These are phyloP conservation scores for Amaranthus hypochondriacus DNA, from an alignment of 148 eudicot genomes.

Conservation along the genomic window DNA sequence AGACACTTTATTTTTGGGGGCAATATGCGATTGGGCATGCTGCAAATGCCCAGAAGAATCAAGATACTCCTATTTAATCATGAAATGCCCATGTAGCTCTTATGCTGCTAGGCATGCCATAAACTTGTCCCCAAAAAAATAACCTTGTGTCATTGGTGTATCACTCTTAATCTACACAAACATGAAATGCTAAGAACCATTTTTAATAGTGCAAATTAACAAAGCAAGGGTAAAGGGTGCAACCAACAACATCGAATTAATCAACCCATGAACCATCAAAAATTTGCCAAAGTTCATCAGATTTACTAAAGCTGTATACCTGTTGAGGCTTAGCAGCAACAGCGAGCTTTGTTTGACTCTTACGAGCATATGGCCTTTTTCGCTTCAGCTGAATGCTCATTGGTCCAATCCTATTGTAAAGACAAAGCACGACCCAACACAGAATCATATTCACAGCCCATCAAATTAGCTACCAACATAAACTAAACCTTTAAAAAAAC, in stretches of 20 bases:
- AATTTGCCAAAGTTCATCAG: background rate
- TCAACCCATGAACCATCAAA: background rate
- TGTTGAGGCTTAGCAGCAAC: conserved; percentile 34
- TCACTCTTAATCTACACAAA: background rate
- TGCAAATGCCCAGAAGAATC: too few species aligned
- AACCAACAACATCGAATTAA: background rate
- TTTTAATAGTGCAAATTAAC: too few species aligned
- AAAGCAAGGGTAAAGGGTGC: background rate
- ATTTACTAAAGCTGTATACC: conserved; percentile 23
- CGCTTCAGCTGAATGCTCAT: conserved; percentile 44
- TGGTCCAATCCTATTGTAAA: conserved; percentile 50
- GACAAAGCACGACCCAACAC: background rate
- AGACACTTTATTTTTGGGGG: too few species aligned
- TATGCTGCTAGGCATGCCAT: too few species aligned
- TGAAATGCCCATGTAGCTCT: too few species aligned
- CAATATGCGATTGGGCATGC: too few species aligned
- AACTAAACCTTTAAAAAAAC: too few species aligned
- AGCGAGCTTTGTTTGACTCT: conserved; percentile 16
- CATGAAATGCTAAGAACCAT: background rate
- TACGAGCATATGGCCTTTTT: conserved; percentile 29
- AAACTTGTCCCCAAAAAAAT: too few species aligned
- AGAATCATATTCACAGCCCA: background rate
- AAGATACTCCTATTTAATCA: too few species aligned
- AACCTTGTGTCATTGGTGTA: too few species aligned
- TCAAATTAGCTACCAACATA: background rate